Percentiles rank a stretch among this genome's conserved stretches.
Evolutionary conservation across 768 basidiomycete genomes (phyloP).

Genomic region (Bullera alba): DNA sequence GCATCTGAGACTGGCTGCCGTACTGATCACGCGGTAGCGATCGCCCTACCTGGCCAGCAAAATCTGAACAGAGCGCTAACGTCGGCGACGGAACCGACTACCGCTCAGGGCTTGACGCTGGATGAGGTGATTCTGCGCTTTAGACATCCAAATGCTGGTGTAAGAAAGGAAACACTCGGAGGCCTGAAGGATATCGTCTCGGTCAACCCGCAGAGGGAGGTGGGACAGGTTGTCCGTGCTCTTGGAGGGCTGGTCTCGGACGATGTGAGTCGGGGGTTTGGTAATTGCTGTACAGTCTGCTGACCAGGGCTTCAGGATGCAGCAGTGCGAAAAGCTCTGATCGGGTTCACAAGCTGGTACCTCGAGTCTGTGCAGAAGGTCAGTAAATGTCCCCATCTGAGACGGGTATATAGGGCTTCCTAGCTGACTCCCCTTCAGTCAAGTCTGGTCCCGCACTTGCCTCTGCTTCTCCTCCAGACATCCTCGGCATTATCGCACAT

Average conservation of each 20-base stretch:
- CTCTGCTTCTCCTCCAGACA: slow-evolving; percentile 71
- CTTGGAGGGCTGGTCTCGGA: slow-evolving; percentile 64
- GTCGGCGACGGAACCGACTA: slow-evolving; percentile 57
- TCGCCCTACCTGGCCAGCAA: slow-evolving; percentile 79
- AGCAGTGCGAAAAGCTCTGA: slow-evolving; percentile 64
- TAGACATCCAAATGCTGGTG: slow-evolving; percentile 74
- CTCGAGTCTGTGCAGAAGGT: slow-evolving; percentile 60
- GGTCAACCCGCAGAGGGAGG: slow-evolving; percentile 21
- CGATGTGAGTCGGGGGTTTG: slow-evolving; percentile 54
- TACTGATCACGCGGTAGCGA: slow-evolving; percentile 55
- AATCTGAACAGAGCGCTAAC: slow-evolving; percentile 32
- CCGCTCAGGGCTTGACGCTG: slow-evolving; percentile 66
- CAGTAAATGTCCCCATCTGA: slow-evolving; percentile 27
- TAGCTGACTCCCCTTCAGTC: slow-evolving; percentile 50
- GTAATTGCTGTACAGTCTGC: slow-evolving; percentile 3
- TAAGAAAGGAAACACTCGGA: slow-evolving; percentile 59
- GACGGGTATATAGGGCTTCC: neutral
- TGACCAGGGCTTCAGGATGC: slow-evolving; percentile 57
- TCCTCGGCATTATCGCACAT: slow-evolving; percentile 90
- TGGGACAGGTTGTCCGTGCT: slow-evolving; percentile 35
- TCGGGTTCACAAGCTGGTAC: slow-evolving; percentile 67
- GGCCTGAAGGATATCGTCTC: slow-evolving; percentile 36
- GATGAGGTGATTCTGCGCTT: slow-evolving; percentile 68
- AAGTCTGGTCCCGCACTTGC: slow-evolving; percentile 64
- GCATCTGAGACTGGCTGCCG: neutral